These are phyloP conservation scores for Pseudopithomyces chartarum DNA, from an alignment of 2,329 filamentous ascomycete genomes.

Conservation along the genomic window DNA sequence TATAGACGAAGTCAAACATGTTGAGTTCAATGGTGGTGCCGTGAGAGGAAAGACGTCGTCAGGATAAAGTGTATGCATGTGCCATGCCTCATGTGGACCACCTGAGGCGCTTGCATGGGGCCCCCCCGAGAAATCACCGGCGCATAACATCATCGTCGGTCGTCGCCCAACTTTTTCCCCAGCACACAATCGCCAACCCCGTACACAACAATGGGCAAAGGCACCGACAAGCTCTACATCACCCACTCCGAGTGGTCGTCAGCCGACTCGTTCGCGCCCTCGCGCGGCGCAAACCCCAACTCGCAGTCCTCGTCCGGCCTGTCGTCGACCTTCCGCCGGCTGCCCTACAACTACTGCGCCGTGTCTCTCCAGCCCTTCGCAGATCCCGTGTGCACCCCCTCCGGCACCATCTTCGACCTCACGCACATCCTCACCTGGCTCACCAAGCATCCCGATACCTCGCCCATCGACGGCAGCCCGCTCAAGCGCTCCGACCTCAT, in stretches of 20 bases:
- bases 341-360: conserved; percentile 98
- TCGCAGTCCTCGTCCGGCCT: conserved; percentile 56
- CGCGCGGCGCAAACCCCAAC: conserved; percentile 69
- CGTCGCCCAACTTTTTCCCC: background rate
- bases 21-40: too few species aligned
- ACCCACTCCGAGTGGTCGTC: conserved; percentile 98
- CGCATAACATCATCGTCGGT: conserved; percentile 2
- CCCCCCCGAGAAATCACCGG: background rate
- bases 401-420: conserved; percentile 92
- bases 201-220: conserved; percentile 44
- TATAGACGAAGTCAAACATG: too few species aligned
- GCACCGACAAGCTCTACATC: conserved; percentile 62
- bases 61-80: too few species aligned
- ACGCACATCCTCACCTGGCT: conserved; percentile 95
- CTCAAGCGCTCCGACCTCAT: conserved; percentile 83
- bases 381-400: conserved; percentile 87
- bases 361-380: conserved; percentile 93
- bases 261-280: conserved; percentile 84
- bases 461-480: conserved; percentile 82
- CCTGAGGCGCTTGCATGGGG: background rate
- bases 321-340: conserved; percentile 73
- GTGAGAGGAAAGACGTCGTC: too few species aligned
- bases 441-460: conserved; percentile 89
- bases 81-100: too few species aligned
- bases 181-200: background rate